A percentile compares a stretch with the other conserved stretches of the same genome.
These are phyloP conservation scores for Cocos nucifera DNA, from an alignment of 176 grass and related monocot genomes.

Conservation along the genomic window DNA sequence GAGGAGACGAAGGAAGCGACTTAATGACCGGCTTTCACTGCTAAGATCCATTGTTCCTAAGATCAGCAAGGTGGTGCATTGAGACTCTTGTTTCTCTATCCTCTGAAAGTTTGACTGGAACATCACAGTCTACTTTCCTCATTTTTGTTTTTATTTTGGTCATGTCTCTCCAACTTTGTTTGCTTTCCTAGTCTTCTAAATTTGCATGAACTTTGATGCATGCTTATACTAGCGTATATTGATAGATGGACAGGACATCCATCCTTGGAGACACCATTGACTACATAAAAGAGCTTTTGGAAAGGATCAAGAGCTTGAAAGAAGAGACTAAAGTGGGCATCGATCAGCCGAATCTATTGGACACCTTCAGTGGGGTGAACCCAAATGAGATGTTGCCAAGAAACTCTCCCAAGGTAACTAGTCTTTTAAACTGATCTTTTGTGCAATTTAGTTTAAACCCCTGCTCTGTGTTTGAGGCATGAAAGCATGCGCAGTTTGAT, in stretches of 20 bases:
- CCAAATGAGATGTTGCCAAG: conserved; percentile 46
- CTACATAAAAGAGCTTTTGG: conserved; percentile 70
- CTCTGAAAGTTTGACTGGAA: no score
- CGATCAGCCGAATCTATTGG: conserved; percentile 36
- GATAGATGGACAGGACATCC: conserved; percentile 73
- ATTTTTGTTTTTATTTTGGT: no score
- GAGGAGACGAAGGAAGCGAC: conserved; percentile 63
- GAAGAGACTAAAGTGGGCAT: conserved; percentile 33
- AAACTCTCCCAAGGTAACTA: conserved; percentile 55
- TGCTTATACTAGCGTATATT: neutral
- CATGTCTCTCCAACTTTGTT: no score
- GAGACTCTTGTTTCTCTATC: no score
- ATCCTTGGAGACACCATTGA: conserved; percentile 82
- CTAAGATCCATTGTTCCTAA: conserved; percentile 84
- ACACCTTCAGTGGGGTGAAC: conserved; percentile 17
- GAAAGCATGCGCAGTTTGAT: conserved; percentile 33
- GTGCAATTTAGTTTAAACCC: no score
- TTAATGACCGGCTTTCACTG: conserved; percentile 88
- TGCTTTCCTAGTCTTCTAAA: no score
- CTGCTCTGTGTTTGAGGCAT: conserved; percentile 4
- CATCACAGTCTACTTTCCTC: neutral
- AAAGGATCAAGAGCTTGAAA: conserved; percentile 53
- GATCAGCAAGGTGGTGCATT: conserved; percentile 48
- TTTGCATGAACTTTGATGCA: no score
- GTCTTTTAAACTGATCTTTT: neutral